Evolutionary conservation across 768 basidiomycete species (phyloP).

Genomic region (Macrolepiota fuliginosa): DNA sequence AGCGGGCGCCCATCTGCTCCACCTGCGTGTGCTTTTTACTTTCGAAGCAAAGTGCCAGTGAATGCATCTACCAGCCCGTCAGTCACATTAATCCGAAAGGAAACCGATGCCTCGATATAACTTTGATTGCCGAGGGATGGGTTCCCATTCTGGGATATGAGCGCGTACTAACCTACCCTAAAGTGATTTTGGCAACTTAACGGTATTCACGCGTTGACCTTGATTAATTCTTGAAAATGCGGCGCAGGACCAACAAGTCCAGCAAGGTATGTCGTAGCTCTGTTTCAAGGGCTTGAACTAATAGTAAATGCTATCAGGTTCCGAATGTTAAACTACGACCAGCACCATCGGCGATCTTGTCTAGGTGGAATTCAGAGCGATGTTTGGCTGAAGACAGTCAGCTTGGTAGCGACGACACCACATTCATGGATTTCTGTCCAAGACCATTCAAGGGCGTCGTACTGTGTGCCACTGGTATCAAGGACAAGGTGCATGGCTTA

Average conservation of each 20-base stretch:
- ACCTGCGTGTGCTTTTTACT: slow-evolving; percentile 2
- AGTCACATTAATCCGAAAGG: too few relatives aligned
- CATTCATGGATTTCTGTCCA: slow-evolving; percentile 49
- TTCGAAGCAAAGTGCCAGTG: background rate
- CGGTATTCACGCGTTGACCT: background rate
- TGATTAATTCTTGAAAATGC: slow-evolving; percentile 26
- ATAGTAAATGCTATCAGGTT: slow-evolving; percentile 41
- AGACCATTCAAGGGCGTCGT: slow-evolving; percentile 65
- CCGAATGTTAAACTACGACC: slow-evolving; percentile 83
- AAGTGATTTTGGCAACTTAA: background rate
- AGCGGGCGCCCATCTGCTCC: background rate
- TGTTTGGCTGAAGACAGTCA: slow-evolving; percentile 51
- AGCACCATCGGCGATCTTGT: slow-evolving; percentile 37
- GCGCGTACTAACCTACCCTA: slow-evolving; percentile 9
- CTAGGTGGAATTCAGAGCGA: slow-evolving; percentile 30
- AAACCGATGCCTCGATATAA: background rate
- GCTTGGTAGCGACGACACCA: slow-evolving; percentile 41
- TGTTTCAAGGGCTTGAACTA: background rate
- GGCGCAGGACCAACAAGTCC: slow-evolving; percentile 63
- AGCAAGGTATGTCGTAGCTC: slow-evolving; percentile 43
- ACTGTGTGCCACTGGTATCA: slow-evolving; percentile 75
- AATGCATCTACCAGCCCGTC: background rate
- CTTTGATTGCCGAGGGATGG: background rate
- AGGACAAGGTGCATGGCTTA: slow-evolving; percentile 61
- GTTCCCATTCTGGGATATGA: background rate